Evolutionary conservation across 2,329 filamentous ascomycete species (phyloP).

Genomic region (Aspergillus sp.): DNA sequence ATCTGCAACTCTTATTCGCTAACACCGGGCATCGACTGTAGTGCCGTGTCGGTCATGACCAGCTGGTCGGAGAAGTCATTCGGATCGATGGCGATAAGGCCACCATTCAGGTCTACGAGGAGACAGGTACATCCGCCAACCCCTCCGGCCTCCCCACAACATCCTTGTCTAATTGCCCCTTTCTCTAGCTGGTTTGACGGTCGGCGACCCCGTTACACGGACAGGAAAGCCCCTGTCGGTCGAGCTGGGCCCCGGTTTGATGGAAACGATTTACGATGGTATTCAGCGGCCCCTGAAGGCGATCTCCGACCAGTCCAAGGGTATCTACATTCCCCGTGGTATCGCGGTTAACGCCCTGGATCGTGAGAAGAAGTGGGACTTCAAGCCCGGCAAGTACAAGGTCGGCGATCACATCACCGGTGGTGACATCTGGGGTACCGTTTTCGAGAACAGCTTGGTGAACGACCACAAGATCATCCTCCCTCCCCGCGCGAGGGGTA

Average conservation of each 20-base stretch:
- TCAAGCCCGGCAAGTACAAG: constrained; percentile 80
- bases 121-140: constrained; percentile 68
- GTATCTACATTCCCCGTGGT: constrained; percentile 97
- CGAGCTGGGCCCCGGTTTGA: constrained; percentile 92
- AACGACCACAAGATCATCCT: constrained; percentile 91
- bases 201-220: constrained; percentile 87
- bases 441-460: constrained; percentile 95
- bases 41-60: constrained; percentile 90
- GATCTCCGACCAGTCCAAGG: constrained; percentile 74
- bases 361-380: constrained; percentile 93
- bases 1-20: background rate
- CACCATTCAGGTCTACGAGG: constrained; percentile 98
- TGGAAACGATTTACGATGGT: constrained; percentile 99
- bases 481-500: constrained; percentile 85
- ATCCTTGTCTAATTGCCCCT: constrained; percentile 13
- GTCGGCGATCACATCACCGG: constrained; percentile 96
- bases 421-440: constrained; percentile 91
- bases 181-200: constrained; percentile 75
- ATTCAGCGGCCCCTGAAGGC: constrained; percentile 92
- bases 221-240: constrained; percentile 96
- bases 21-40: constrained; percentile 37
- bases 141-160: constrained; percentile 9
- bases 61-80: constrained; percentile 95
- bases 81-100: constrained; percentile 94
- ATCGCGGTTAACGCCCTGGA: constrained; percentile 85